Base-by-base conservation (phyloP, 345 rosid species). In the Eucalyptus tenuipes region DNA sequence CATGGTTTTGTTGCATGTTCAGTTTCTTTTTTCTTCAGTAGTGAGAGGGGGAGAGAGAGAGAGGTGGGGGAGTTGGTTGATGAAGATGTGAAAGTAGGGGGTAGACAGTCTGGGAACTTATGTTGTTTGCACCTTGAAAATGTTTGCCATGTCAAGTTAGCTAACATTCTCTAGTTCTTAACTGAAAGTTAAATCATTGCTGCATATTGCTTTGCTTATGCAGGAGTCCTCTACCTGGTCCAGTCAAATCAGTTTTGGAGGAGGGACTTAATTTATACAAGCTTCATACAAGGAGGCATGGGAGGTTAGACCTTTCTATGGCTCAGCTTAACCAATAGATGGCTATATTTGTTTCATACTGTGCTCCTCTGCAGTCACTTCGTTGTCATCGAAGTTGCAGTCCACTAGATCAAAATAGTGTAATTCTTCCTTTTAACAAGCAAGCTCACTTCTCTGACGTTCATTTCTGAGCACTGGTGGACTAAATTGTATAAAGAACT, bases 261-360 rank as follows among this genome's bases (percentile, higher is more conserved):
- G 98, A 98, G 94, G 99, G 99, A 85, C 93, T 96, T 87, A 93
- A 90, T 89, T 90, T 98, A 84, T 97, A 95, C 95, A 91, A 91
- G 85, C 96, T 98, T 89, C 99, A 98, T 89, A 90, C 92, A 4
- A 88, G 59, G 68, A 93, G 93, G 91, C 97, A 98, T 92, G 97
- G 97, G 91, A 97, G 98, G 99, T 97, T 85, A 82, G 92, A 92
- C 81, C 75, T 42, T 55, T 45, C 85, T 87, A 24, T 40, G 17
- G 44, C 45, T 81, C n/a, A 68, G 27, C 45, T 75, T 75, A 20
- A 75, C 47, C 47, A 33, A 40, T 37, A 20, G 47, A 37, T 37
- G 47, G 82, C 47, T 75, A 20, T 75, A 18, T 20, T 75, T 12
- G 44, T 75, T 75, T 75, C 55, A 71, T 68, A 37, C 31, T 15